Percentiles rank a stretch among this genome's conserved stretches.
Evolutionary conservation across 2,329 filamentous ascomycete genomes (phyloP).

Genomic region (Fusarium vanettenii): DNA sequence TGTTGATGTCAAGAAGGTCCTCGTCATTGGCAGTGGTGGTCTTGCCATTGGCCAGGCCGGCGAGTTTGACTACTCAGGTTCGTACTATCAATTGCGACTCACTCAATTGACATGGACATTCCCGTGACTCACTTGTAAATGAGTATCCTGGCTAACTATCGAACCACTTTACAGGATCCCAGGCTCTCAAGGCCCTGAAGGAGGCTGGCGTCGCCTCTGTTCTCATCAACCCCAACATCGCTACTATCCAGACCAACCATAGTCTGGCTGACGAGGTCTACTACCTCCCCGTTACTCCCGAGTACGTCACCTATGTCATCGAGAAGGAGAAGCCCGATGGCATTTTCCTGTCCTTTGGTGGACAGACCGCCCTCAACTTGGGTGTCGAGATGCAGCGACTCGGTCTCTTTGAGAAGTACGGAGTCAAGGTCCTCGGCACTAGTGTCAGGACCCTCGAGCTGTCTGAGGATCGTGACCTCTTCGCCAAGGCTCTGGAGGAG

Average conservation of each 20-base stretch:
- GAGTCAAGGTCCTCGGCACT: constrained; percentile 94
- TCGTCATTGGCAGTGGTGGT: constrained; percentile 95
- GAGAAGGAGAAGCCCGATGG: constrained; percentile 96
- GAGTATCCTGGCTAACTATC: constrained; percentile 32
- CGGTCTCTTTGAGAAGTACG: constrained; percentile 94
- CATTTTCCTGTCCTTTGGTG: constrained; percentile 97
- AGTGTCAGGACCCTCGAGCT: constrained; percentile 94
- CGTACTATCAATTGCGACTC: constrained; percentile 47
- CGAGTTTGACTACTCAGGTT: constrained; percentile 99
- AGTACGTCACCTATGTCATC: constrained; percentile 98
- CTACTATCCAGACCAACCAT: constrained; percentile 98
- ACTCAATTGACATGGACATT: background rate
- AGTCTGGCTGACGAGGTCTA: constrained; percentile 96
- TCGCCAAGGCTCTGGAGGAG: constrained; percentile 94
- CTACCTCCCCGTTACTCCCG: constrained; percentile 96
- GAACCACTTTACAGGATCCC: constrained; percentile 73
- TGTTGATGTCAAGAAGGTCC: constrained; percentile 94
- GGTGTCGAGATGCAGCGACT: constrained; percentile 98
- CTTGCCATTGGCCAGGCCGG: constrained; percentile 97
- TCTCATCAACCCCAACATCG: constrained; percentile 97
- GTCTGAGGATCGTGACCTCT: constrained; percentile 95
- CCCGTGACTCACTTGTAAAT: constrained; percentile 28
- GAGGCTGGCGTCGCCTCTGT: constrained; percentile 93
- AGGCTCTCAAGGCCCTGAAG: constrained; percentile 96
- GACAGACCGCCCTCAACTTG: constrained; percentile 95